A percentile compares a stretch with the other conserved stretches of the same genome.
phyloP scores from a whole-genome alignment of 2,329 filamentous ascomycete genomes.

The Colletotrichum higginsianum region DNA sequence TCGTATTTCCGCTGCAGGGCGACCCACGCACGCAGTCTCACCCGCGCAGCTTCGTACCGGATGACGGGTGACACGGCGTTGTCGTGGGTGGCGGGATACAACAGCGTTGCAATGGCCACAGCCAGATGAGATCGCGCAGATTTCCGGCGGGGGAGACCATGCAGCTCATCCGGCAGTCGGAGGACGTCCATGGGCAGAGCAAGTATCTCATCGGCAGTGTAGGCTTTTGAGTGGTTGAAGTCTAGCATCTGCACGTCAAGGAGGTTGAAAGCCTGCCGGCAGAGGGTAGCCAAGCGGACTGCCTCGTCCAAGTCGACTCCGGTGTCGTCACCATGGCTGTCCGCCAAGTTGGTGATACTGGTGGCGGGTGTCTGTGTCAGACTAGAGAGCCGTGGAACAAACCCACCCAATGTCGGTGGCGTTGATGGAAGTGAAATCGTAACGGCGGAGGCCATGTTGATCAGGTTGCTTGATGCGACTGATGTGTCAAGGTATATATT shows the following conservation, averaged over 20 bases:
- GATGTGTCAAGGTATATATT: neutral
- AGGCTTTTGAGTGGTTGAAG: constrained; percentile 50
- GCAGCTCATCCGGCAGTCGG: constrained; percentile 50
- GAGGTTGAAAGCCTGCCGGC: constrained; percentile 48
- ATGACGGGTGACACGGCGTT: constrained; percentile 55
- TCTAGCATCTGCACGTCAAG: constrained; percentile 47
- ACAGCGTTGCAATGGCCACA: constrained; percentile 49
- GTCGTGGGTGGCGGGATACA: constrained; percentile 52
- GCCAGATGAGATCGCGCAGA: constrained; percentile 52
- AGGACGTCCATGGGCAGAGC: constrained; percentile 50
- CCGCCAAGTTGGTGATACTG: neutral
- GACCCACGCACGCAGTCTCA: constrained; percentile 54
- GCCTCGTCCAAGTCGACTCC: constrained; percentile 45
- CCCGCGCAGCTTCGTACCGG: constrained; percentile 55
- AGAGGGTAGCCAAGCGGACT: constrained; percentile 49
- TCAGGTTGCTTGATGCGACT: neutral
- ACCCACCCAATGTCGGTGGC: constrained; percentile 8
- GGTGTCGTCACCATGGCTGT: constrained; percentile 2
- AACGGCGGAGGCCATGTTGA: constrained; percentile 52
- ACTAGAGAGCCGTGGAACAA: constrained; percentile 12
- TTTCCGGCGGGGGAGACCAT: constrained; percentile 54
- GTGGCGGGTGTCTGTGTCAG: constrained; percentile 12
- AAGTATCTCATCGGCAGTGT: constrained; percentile 55
- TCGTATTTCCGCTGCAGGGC: constrained; percentile 55
- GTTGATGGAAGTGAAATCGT: constrained; percentile 47